These are phyloP conservation scores for Phytophthora melonis DNA, from an alignment of 352 stramenopile genomes.

Conservation along the genomic window DNA sequence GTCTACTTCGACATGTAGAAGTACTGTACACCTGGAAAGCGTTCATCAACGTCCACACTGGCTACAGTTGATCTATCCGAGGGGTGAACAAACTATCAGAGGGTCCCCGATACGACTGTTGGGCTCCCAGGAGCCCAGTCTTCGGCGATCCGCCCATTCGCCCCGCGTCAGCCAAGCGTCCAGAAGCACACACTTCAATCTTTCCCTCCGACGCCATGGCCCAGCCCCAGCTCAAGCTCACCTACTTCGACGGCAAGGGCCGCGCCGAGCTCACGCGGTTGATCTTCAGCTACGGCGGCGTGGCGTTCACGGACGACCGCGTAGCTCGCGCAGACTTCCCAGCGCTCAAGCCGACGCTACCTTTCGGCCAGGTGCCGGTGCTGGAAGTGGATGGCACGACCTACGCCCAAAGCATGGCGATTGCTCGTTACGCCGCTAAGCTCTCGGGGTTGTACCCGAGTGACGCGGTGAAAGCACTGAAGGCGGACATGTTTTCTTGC, in stretches of 20 bases:
- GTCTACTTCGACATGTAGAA: too few relatives aligned
- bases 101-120: too few relatives aligned
- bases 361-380: slow-evolving; percentile 51
- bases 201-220: too few relatives aligned
- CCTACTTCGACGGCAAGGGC: slow-evolving; percentile 64
- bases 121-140: too few relatives aligned
- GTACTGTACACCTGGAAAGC: too few relatives aligned
- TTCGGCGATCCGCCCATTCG: too few relatives aligned
- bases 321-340: slow-evolving; percentile 39
- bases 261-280: slow-evolving; percentile 64
- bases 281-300: slow-evolving; percentile 42
- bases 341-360: slow-evolving; percentile 46
- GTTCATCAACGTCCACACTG: too few relatives aligned
- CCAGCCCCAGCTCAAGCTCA: slow-evolving; percentile 56
- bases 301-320: slow-evolving; percentile 50
- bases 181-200: too few relatives aligned
- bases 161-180: too few relatives aligned
- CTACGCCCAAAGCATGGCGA: slow-evolving; percentile 52
- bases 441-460: slow-evolving; percentile 45
- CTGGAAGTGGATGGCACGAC: slow-evolving; percentile 46
- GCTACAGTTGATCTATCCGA: too few relatives aligned
- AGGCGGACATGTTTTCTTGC: slow-evolving; percentile 41
- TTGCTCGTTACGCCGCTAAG: slow-evolving; percentile 55
- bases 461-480: slow-evolving; percentile 38
- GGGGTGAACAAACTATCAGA: too few relatives aligned